phyloP scores from a whole-genome alignment of 2,329 filamentous ascomycete genomes.

The Blumeria graminis region DNA sequence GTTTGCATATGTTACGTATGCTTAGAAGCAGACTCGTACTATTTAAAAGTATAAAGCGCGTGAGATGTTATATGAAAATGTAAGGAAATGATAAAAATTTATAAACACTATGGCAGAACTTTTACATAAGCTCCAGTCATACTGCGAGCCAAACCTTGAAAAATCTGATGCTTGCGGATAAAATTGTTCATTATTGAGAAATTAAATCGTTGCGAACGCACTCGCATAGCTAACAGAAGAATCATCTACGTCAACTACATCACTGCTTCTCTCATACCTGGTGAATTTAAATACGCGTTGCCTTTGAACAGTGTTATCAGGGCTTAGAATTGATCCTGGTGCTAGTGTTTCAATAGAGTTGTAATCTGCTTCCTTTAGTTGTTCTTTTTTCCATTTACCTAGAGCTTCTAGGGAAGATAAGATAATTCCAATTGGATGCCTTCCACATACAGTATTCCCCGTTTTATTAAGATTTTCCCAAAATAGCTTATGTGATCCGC shows the following conservation, averaged over 20 bases:
- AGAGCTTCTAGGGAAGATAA: constrained; percentile 68
- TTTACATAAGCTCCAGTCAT: no score
- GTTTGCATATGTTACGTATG: no score
- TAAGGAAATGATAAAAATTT: no score
- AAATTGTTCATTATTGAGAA: no score
- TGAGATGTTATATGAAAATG: no score
- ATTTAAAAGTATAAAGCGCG: no score
- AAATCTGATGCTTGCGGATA: no score
- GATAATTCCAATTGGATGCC: constrained; percentile 80
- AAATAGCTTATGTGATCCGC: constrained; percentile 47
- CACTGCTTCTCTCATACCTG: constrained; percentile 64
- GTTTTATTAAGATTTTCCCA: constrained; percentile 44
- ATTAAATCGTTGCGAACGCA: constrained; percentile 49
- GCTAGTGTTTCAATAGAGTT: neutral
- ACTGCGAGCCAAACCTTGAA: no score
- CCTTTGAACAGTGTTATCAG: constrained; percentile 5
- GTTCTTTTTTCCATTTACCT: constrained; percentile 14
- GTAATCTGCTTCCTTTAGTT: neutral
- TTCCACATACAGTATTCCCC: constrained; percentile 76
- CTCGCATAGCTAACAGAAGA: constrained; percentile 91
- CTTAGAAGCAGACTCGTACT: no score
- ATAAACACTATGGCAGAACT: no score
- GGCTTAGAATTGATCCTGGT: neutral
- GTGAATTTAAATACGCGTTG: constrained; percentile 39
- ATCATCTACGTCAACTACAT: constrained; percentile 41